Conservation (phyloP, 1,139 yeast species). For the Candida frijolesensis region DNA sequence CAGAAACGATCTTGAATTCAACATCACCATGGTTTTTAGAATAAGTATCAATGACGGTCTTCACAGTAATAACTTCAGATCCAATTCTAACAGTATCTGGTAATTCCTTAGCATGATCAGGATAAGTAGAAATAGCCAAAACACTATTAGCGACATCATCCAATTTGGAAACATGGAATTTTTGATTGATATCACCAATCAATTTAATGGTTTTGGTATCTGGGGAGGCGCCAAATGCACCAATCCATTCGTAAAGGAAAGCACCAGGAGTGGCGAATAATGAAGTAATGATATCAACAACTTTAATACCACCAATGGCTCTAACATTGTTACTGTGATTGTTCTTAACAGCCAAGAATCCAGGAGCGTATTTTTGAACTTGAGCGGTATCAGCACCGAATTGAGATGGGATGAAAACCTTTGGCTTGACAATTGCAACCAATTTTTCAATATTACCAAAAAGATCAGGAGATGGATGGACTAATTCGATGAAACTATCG, state of each 20-base stretch:
- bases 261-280: slow-evolving; percentile 46
- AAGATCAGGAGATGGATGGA: slow-evolving; percentile 27
- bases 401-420: slow-evolving; percentile 63
- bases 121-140: slow-evolving; percentile 39
- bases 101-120: slow-evolving; percentile 29
- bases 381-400: slow-evolving; percentile 50
- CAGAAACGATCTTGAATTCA: slow-evolving; percentile 30
- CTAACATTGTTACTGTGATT: slow-evolving; percentile 44
- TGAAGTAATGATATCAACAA: slow-evolving; percentile 48
- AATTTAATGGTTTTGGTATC: slow-evolving; percentile 37
- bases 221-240: slow-evolving; percentile 41
- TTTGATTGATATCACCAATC: slow-evolving; percentile 43
- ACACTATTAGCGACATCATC: slow-evolving; percentile 52
- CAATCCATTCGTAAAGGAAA: slow-evolving; percentile 36
- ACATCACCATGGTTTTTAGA: slow-evolving; percentile 42
- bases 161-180: slow-evolving; percentile 34
- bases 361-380: slow-evolving; percentile 28
- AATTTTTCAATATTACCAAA: slow-evolving; percentile 33
- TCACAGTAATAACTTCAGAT: slow-evolving; percentile 42
- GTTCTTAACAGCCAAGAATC: slow-evolving; percentile 39
- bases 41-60: slow-evolving; percentile 41
- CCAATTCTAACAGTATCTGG: slow-evolving; percentile 50
- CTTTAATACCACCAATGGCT: slow-evolving; percentile 37
- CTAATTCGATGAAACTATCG: slow-evolving; percentile 54
- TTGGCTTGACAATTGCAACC: slow-evolving; percentile 45